phyloP scores from a whole-genome alignment of 192 early-diverging fungal genomes.

The Coemansia sp. region DNA sequence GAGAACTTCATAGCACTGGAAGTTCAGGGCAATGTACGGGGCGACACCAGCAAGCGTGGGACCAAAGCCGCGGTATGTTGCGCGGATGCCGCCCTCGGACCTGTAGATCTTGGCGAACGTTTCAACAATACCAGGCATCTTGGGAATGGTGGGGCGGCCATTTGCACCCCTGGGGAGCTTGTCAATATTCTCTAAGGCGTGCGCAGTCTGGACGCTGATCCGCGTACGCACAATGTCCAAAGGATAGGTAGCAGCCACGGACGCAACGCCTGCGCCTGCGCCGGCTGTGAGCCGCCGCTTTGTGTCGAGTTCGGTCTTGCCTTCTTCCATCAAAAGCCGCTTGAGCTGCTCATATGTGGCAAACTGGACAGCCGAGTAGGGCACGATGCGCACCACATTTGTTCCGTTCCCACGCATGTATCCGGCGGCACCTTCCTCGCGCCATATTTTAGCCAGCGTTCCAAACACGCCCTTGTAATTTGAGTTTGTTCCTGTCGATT shows the following conservation, averaged over 20 bases:
- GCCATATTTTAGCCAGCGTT: slow-evolving; percentile 77
- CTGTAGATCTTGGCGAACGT: slow-evolving; percentile 66
- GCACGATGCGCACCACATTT: slow-evolving; percentile 78
- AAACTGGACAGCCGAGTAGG: slow-evolving; percentile 81
- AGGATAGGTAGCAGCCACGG: slow-evolving; percentile 76
- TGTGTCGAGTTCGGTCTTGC: slow-evolving; percentile 69
- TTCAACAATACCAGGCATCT: slow-evolving; percentile 67
- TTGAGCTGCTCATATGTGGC: slow-evolving; percentile 81
- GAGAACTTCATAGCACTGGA: slow-evolving; percentile 77
- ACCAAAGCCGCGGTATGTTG: slow-evolving; percentile 70
- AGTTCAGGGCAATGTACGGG: slow-evolving; percentile 80
- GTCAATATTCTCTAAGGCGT: slow-evolving; percentile 49
- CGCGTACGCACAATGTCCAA: slow-evolving; percentile 78
- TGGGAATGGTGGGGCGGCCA: slow-evolving; percentile 57
- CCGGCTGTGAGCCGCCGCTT: slow-evolving; percentile 68
- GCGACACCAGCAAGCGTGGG: slow-evolving; percentile 74
- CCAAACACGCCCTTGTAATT: slow-evolving; percentile 67
- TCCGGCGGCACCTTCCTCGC: slow-evolving; percentile 69
- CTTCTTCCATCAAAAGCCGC: slow-evolving; percentile 64
- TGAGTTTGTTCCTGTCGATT: slow-evolving; percentile 54
- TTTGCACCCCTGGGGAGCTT: slow-evolving; percentile 44
- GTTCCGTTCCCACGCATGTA: slow-evolving; percentile 83
- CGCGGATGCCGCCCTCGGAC: slow-evolving; percentile 71
- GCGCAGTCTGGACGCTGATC: slow-evolving; percentile 71
- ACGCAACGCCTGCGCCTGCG: slow-evolving; percentile 72